Conservation (phyloP, 108 stramenopile genomes). For the Skeletonema potamos region DNA sequence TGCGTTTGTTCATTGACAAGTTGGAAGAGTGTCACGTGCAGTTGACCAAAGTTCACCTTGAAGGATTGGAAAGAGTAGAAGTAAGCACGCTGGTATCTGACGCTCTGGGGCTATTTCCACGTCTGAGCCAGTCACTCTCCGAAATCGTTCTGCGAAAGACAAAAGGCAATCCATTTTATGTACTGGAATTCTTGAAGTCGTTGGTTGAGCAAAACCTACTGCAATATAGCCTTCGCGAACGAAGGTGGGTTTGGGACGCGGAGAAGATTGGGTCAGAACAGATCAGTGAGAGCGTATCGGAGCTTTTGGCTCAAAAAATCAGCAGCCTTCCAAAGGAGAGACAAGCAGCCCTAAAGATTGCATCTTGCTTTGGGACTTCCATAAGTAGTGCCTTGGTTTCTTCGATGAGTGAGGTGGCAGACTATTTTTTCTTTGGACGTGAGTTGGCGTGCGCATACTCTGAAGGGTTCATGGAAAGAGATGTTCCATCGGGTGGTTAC, state of each 20-base stretch:
- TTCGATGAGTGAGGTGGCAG: no score
- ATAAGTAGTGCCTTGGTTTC: no score
- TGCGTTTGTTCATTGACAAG: no score
- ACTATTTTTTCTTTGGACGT: no score
- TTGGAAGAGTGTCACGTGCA: no score
- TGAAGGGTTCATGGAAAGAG: no score
- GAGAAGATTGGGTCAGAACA: slow-evolving; percentile 5
- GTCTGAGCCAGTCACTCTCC: background rate
- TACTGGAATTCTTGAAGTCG: background rate
- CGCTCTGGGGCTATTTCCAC: slow-evolving; percentile 1
- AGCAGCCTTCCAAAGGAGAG: background rate
- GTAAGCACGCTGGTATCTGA: background rate
- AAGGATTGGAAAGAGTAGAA: no score
- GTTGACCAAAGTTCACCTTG: no score
- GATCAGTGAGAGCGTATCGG: slow-evolving; percentile 3
- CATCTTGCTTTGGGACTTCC: slow-evolving; percentile 4
- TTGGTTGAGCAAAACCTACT: background rate
- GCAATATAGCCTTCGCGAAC: background rate
- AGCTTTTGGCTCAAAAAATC: background rate
- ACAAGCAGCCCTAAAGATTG: background rate
- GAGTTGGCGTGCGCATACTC: no score
- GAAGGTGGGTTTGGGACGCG: slow-evolving; percentile 15
- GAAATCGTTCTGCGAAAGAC: slow-evolving; percentile 9
- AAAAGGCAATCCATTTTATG: slow-evolving; percentile 11
- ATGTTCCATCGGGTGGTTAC: background rate